Percentiles rank a stretch among this genome's conserved stretches.
Evolutionary conservation across 495 filamentous ascomycete species (phyloP).

Genomic region (Hamigera avellanea): DNA sequence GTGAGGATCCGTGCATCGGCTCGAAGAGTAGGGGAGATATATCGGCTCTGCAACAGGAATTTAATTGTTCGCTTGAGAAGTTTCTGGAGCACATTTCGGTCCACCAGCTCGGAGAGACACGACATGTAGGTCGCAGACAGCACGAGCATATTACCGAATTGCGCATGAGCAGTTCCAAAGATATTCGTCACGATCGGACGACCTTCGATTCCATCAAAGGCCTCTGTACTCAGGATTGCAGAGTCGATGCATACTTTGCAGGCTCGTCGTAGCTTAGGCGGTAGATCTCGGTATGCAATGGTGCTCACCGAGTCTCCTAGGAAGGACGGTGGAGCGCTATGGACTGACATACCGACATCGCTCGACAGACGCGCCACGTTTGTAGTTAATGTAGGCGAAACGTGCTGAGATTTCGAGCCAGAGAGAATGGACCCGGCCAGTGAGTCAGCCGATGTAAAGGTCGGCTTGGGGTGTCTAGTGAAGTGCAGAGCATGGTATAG

Average conservation of each 20-base stretch:
- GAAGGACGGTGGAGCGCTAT: too few species aligned
- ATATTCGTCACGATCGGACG: conserved; percentile 86
- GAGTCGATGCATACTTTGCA: conserved; percentile 53
- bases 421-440: too few species aligned
- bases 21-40: conserved; percentile 56
- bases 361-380: too few species aligned
- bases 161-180: conserved; percentile 93
- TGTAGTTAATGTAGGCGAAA: too few species aligned
- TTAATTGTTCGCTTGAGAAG: conserved; percentile 52
- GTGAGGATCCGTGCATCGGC: conserved; percentile 59
- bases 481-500: too few species aligned
- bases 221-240: conserved; percentile 72
- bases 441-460: too few species aligned
- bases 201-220: conserved; percentile 61
- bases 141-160: conserved; percentile 94
- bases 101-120: conserved; percentile 39
- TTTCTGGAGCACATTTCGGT: conserved; percentile 32
- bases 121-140: conserved; percentile 68
- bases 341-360: too few species aligned
- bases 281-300: too few species aligned
- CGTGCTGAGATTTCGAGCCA: too few species aligned
- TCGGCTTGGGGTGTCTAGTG: too few species aligned
- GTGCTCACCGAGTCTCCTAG: too few species aligned
- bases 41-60: conserved; percentile 50
- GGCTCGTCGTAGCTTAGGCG: conserved; percentile 38